Evolutionary conservation across 2,329 filamentous ascomycete species (phyloP), one percentile per base, ranked within the genome.

Genomic region (Zasmidium angulare): DNA sequence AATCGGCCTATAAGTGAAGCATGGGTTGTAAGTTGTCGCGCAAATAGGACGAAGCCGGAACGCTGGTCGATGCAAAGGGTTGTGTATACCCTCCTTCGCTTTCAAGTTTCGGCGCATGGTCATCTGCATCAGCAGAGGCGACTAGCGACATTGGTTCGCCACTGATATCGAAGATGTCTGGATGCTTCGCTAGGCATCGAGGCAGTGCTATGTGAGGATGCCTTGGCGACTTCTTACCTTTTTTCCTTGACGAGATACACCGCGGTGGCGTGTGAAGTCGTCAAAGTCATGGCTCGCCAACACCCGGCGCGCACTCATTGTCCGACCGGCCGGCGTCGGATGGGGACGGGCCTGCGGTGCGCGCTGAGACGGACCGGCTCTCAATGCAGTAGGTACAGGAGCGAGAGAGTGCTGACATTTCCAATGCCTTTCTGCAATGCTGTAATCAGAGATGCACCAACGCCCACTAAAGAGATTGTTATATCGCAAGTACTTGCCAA

Each of bases 1-100:
- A 63, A 61, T 64, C 60, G 55, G 63, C 55, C 55, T 47, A 56
- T 55, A 23, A 54, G 36, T 23, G 56, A 57, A 55, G 60, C 54
- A 50, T 60, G 52, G 48, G 46, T 31, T 2, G 4, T 19, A 17
- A 19, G 36, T 23, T 46, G 22, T 10, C 11, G 22, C 21, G 40
- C 51, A 24, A 53, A 53, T 53, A 40, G 51, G 51, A 53, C 40
- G 23, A 19, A 50, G 3, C 22, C 48, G 22, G 26, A 10, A 50
- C 19, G 21, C 23, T 50, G 20, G 48, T 50, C 22, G 22, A 50
- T n/a, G 26, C 10, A 50, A 29, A 23, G 26, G 48, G 22, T 43
- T 43, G 36, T 43, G 36, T 43, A 43, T 43, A 19, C 36, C 36
- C 36, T 43, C 36, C 36, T 43, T 43, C 36, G 36, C n/a, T 43